These are phyloP conservation scores for Ramalina peruviana DNA, from an alignment of 495 filamentous ascomycete genomes.

Conservation along the genomic window DNA sequence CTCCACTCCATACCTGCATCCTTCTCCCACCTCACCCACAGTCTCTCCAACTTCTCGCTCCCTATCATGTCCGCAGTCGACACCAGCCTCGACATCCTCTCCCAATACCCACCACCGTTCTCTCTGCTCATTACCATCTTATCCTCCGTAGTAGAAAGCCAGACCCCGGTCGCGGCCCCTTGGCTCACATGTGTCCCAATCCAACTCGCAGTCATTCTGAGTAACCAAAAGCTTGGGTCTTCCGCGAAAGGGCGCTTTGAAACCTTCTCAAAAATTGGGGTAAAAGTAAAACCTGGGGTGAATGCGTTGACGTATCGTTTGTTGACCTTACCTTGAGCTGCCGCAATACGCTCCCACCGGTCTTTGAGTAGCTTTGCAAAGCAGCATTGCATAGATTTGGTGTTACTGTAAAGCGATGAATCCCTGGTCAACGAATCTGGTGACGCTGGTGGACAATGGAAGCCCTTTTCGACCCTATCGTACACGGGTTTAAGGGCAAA, in stretches of 20 bases:
- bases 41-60: not conserved
- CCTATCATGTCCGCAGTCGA: conserved; percentile 1
- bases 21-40: conserved; percentile 2
- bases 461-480: not conserved
- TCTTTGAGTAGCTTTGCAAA: not conserved
- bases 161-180: conserved; percentile 1
- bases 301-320: not conserved
- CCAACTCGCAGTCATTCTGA: not conserved
- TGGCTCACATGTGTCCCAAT: not conserved
- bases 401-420: not conserved
- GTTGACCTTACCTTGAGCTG: not conserved
- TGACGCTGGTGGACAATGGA: not conserved
- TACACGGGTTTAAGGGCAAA: not conserved
- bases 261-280: not conserved
- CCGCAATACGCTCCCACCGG: not conserved
- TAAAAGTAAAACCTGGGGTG: not conserved
- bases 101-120: not conserved
- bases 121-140: not conserved
- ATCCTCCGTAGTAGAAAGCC: not conserved
- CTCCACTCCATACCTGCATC: not conserved
- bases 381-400: conserved; percentile 4
- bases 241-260: not conserved
- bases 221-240: not conserved
- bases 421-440: not conserved
- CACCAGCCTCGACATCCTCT: not conserved